Evolutionary conservation across 345 rosid genomes (phyloP), one percentile per base, ranked within the genome.

Genomic region (Linum trigynum): DNA sequence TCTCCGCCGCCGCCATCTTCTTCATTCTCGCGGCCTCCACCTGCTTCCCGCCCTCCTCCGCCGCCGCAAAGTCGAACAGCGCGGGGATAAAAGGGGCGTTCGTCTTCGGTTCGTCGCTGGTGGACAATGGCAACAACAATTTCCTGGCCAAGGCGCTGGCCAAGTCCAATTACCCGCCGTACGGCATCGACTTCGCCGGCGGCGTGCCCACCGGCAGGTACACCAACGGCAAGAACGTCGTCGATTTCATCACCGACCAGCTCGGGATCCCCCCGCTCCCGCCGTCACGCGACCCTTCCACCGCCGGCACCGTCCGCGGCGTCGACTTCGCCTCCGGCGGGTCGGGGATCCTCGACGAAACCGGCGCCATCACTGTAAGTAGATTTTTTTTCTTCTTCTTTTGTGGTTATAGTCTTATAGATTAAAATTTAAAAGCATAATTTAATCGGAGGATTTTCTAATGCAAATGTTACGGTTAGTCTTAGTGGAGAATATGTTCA

Each of bases 281-380:
- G 8, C 45, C 76, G 6, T 86, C 78, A 51, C 38, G 67, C 1
- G 75, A 84, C 59, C 85, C 87, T 45, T 70, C 77, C 7, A 81
- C 85, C 3, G 75, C 66, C 63, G 82, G 81, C 35, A 37, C 2
- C 14, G 35, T 77, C 42, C 65, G 72, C 56, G 92, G 92, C 38
- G 89, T 84, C 66, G 60, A 84, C 75, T 84, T 60, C 57, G 89
- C 89, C 56, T 86, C 87, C 50, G 89, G 77, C 43, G 81, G 80
- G 70, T 84, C 92, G 5, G 89, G 92, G 3, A 86, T 86, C 3
- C 67, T 82, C 1, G 84, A 84, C 53, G 78, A 79, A 7, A 80
- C 91, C 2, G 92, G 92, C 67, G 77, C 68, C 2, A 16, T 69
- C 12, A 71, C 67, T 45, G 91, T 48, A 48, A 48, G 53, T 48